Base-by-base conservation (phyloP, 768 basidiomycete genomes). In the Calocera cornea region DNA sequence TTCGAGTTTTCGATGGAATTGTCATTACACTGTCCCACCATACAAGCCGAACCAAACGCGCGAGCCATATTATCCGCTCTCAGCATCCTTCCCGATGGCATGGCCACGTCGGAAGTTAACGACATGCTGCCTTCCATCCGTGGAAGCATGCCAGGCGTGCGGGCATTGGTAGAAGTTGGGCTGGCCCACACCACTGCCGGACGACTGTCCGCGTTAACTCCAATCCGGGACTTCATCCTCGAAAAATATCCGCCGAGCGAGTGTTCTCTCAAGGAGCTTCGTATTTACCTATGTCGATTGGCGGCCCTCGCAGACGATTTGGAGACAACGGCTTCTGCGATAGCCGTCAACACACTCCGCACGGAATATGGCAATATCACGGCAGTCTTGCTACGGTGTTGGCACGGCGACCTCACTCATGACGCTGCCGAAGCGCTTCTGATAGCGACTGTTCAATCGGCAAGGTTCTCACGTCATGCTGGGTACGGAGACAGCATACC, bases 1-100 rank as follows among this genome's bases (percentile, higher is more conserved):
- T 3, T 24, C 8, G 24, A 47, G 19, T 3, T 47, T 19, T 47
- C 44, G 5, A 47, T 47, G 47, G 40, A 29, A 38, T 68, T 75
- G 33, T 75, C 74, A 2, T 50, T 75, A 7, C 41, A 71, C 17
- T 70, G 72, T 16, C 34, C 64, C 2, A 67, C 67, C 14, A 69
- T 76, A 66, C 40, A 69, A 66, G 31, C 64, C 14, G 67, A 71
- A 33, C 72, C 72, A n/a, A 67, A 72, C 19, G 73, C 75, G 12
- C 17, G 69, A 14, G 64, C 34, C 3, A 71, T 76, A 11, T 71
- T 75, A 40, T 49, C 68, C 40, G 66, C 72, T 19, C 66, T 76
- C 1, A 67, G 73, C 44, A 64, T 75, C 64, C 71, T 77, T 17
- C 76, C 76, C 0, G 71, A 67, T 14, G 74, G 76, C 1, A 71